Base-by-base conservation (phyloP, 1,284 basidiomycete genomes). In the Polyporus tsugae region DNA sequence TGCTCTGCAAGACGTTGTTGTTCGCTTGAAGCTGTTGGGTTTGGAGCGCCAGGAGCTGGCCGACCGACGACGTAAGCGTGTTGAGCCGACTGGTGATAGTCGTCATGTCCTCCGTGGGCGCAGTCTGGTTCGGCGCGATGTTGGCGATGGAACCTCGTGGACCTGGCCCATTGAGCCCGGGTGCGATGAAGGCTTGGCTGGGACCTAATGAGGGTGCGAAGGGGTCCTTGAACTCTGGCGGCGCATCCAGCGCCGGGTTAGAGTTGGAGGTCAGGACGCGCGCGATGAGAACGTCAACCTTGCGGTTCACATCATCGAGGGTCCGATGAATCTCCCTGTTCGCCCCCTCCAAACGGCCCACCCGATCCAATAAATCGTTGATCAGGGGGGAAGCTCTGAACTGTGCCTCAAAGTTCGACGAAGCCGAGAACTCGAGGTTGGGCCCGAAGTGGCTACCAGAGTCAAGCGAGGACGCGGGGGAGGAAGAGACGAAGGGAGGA, bases 51-150 rank as follows among this genome's bases (percentile, higher is more conserved):
- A 94, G 85, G 25, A 96, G 84, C 78, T 96, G 95, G 22, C 94
- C 92, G 60, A 96, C 94, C n/a, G 93, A 94, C 0, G 91, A 90
- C 36, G 94, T 95, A 70, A 96, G 82, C 15, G 91, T 93, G 73
- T 91, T 91, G 65, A 96, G 82, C 63, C 94, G 89, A 75, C 93
- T 92, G 10, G 93, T 91, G 52, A 96, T 91, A 59, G 89, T 87
- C 10, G 88, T 84, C 66, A 96, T 88, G 78, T 95, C 93, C 78
- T 93, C 92, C 17, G 82, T 77, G 38, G 89, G 88, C 53, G 83
- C 83, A 38, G 83, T 76, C 80, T 91, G 90, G 77, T 91, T 90
- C 35, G 91, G 91, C 29, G 90, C 88, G 73, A 92, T 87, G 70
- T 85, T 88, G 13, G 77, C 79, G 65, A 92, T 84, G 11, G 91